Evolutionary conservation across 1,139 yeast genomes (phyloP).

Genomic region (Geotrichum citri-aurantii): DNA sequence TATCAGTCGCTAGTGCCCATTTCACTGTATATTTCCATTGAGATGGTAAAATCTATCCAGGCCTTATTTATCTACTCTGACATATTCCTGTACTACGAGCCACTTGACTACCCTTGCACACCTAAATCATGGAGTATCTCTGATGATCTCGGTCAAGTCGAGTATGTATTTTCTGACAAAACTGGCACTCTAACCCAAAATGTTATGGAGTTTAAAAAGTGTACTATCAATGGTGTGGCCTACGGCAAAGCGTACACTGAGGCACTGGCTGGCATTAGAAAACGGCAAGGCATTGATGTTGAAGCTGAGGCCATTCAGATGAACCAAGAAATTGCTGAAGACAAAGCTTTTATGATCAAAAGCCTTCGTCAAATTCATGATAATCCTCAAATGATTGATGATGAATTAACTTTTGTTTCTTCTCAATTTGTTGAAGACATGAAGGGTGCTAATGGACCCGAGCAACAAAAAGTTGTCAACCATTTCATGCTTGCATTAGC

Average conservation of each 20-base stretch:
- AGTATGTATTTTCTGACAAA: slow-evolving; percentile 90
- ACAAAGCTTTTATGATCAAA: slow-evolving; percentile 58
- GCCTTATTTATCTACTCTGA: slow-evolving; percentile 88
- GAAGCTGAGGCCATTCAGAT: slow-evolving; percentile 60
- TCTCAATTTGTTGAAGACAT: slow-evolving; percentile 44
- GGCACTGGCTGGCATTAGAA: slow-evolving; percentile 86
- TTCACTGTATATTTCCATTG: slow-evolving; percentile 85
- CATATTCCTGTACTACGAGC: slow-evolving; percentile 74
- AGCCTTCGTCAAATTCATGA: slow-evolving; percentile 44
- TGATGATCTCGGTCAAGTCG: slow-evolving; percentile 97
- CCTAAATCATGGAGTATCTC: slow-evolving; percentile 97
- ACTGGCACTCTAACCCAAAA: slow-evolving; percentile 96
- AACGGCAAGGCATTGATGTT: slow-evolving; percentile 74
- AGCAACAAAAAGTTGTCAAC: slow-evolving; percentile 53
- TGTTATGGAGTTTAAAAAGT: slow-evolving; percentile 92
- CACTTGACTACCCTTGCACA: slow-evolving; percentile 84
- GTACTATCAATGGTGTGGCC: slow-evolving; percentile 76
- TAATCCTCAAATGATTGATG: slow-evolving; percentile 56
- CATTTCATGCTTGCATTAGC: slow-evolving; percentile 77
- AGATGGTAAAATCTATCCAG: slow-evolving; percentile 85
- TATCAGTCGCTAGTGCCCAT: slow-evolving; percentile 90
- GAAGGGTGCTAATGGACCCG: slow-evolving; percentile 42
- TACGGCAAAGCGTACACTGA: slow-evolving; percentile 96
- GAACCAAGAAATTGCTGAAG: slow-evolving; percentile 46
- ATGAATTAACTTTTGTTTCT: slow-evolving; percentile 73